Percentiles rank a stretch among this genome's conserved stretches.
Conservation (phyloP, 2,329 filamentous ascomycete genomes). For the Scedosporium aurantiacum region DNA sequence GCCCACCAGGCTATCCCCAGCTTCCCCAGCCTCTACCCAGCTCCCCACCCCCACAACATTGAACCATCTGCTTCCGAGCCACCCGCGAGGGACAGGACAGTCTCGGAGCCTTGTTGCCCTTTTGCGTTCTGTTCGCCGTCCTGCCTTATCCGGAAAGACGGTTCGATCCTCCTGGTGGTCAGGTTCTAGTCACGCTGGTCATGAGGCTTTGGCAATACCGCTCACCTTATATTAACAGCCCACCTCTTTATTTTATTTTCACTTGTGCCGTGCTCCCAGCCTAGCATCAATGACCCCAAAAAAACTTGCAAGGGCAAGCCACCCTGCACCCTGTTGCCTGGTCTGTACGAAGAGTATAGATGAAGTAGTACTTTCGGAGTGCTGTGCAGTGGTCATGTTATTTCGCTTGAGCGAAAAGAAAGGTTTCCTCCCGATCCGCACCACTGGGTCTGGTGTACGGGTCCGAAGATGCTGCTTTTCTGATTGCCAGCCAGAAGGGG, state of each 20-base stretch:
- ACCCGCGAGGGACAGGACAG: background rate
- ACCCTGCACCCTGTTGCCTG: background rate
- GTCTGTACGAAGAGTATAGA: no score
- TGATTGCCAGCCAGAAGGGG: background rate
- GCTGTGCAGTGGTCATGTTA: background rate
- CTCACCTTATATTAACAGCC: conserved; percentile 4
- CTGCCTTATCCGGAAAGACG: conserved; percentile 4
- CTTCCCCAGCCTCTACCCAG: background rate
- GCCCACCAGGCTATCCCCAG: background rate
- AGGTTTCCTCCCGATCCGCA: background rate
- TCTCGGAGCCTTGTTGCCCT: no score
- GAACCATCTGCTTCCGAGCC: background rate
- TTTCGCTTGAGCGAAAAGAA: background rate
- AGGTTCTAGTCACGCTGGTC: conserved; percentile 2
- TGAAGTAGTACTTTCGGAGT: background rate
- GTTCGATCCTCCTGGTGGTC: background rate
- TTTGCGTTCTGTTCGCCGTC: background rate
- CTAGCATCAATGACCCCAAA: no score
- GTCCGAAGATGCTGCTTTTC: background rate
- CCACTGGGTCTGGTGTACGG: background rate
- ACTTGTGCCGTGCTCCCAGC: background rate
- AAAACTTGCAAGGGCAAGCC: no score
- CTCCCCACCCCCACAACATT: background rate
- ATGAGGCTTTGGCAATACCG: conserved; percentile 2
- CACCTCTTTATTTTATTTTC: background rate